Percentiles rank a stretch among this genome's conserved stretches.
Evolutionary conservation across 169 alveolate species (phyloP).

Genomic region (Theileria luwenshuni): DNA sequence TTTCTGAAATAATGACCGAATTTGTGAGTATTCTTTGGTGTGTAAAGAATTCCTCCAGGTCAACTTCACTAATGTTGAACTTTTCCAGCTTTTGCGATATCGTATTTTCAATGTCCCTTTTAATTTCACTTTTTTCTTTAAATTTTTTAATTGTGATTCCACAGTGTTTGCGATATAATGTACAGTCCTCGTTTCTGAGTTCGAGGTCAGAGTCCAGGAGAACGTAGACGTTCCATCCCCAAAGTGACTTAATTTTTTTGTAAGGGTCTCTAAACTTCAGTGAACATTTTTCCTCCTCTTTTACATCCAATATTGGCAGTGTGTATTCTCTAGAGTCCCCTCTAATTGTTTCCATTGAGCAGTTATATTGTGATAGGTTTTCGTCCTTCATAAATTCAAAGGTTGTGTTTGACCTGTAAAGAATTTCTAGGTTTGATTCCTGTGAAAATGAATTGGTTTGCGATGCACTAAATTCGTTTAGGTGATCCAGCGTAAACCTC

Average conservation of each 20-base stretch:
- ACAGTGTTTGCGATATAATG: constrained; percentile 50
- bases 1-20: constrained; percentile 36
- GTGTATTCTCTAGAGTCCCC: not conserved
- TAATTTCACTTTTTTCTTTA: constrained; percentile 17
- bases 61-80: constrained; percentile 22
- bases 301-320: not conserved
- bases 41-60: constrained; percentile 24
- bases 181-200: constrained; percentile 13
- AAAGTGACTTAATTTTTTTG: constrained; percentile 33
- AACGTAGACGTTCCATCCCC: constrained; percentile 64
- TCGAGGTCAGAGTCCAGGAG: not conserved
- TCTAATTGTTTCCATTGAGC: not conserved
- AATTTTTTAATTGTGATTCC: constrained; percentile 29
- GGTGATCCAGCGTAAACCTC: constrained; percentile 14
- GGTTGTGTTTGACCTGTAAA: no score
- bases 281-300: not conserved
- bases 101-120: constrained; percentile 8
- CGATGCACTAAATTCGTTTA: not conserved
- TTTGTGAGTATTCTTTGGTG: constrained; percentile 41
- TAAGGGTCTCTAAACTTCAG: constrained; percentile 23
- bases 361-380: no score
- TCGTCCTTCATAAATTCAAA: no score
- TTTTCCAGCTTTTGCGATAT: constrained; percentile 2
- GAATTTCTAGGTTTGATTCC: not conserved
- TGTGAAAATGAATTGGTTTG: not conserved